A percentile compares a stretch with the other conserved stretches of the same genome.
Evolutionary conservation across 805 yeast genomes (phyloP).

Genomic region (Barnettozyma populi): DNA sequence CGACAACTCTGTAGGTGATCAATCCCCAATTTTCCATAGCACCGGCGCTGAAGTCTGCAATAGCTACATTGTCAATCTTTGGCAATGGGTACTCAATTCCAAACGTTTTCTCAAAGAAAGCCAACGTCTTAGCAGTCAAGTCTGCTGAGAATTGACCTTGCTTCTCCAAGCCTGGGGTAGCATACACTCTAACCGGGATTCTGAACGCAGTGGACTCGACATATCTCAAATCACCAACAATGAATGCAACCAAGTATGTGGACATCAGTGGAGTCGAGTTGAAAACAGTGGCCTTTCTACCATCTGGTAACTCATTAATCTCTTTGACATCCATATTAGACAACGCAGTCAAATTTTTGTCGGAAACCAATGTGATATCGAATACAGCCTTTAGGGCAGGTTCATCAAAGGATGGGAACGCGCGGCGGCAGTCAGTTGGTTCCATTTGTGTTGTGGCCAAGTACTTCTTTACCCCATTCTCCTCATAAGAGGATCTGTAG

Average conservation of each 20-base stretch:
- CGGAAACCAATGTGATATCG: constrained; percentile 56
- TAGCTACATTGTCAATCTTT: constrained; percentile 76
- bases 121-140: constrained; percentile 68
- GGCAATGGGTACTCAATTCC: constrained; percentile 77
- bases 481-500: constrained; percentile 62
- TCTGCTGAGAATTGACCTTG: constrained; percentile 72
- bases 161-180: constrained; percentile 71
- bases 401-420: constrained; percentile 84
- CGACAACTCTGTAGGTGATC: constrained; percentile 74
- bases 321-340: constrained; percentile 64
- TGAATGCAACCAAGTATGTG: constrained; percentile 80
- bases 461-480: constrained; percentile 59
- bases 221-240: constrained; percentile 73
- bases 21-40: constrained; percentile 89
- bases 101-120: constrained; percentile 65
- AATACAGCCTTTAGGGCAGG: constrained; percentile 76
- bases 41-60: constrained; percentile 80
- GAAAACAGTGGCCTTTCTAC: constrained; percentile 52
- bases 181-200: constrained; percentile 74
- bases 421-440: constrained; percentile 81
- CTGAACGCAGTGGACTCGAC: constrained; percentile 61
- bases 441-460: constrained; percentile 85
- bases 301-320: constrained; percentile 38
- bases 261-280: constrained; percentile 80
- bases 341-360: constrained; percentile 49